Conservation (phyloP, 768 basidiomycete species). For the Termitomyces sp. region DNA sequence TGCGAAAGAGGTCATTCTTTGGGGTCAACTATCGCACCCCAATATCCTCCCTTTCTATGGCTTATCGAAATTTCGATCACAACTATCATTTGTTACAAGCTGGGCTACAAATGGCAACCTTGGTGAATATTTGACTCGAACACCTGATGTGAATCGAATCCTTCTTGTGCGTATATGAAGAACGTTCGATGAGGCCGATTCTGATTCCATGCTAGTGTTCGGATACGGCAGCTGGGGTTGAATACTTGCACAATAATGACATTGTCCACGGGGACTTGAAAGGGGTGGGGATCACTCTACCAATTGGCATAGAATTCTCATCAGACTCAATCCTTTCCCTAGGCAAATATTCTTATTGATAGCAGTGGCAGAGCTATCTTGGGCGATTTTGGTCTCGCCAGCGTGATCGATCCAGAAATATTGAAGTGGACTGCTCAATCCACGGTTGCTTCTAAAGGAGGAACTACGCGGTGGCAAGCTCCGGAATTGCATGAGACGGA, state of each 20-base stretch:
- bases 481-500: no score
- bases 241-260: slow-evolving; percentile 21
- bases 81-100: slow-evolving; percentile 29
- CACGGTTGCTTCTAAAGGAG: background rate
- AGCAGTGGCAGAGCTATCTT: slow-evolving; percentile 13
- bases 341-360: slow-evolving; percentile 17
- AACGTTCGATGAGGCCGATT: background rate
- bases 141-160: slow-evolving; percentile 20
- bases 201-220: background rate
- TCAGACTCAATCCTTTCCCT: background rate
- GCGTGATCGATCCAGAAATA: slow-evolving; percentile 3
- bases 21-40: background rate
- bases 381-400: slow-evolving; percentile 19
- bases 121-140: slow-evolving; percentile 20
- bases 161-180: slow-evolving; percentile 23
- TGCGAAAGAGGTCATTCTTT: slow-evolving; percentile 8
- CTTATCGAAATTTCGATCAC: slow-evolving; percentile 12
- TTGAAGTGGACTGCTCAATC: slow-evolving; percentile 10
- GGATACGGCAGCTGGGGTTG: slow-evolving; percentile 22
- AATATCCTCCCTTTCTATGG: background rate
- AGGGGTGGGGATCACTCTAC: background rate
- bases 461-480: no score
- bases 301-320: no score
- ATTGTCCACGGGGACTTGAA: background rate
- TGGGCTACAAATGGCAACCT: slow-evolving; percentile 20